A percentile compares a stretch with the other conserved stretches of the same genome.
These are phyloP conservation scores for Closterium sp. DNA, from an alignment of 139 green algal species.

Conservation along the genomic window DNA sequence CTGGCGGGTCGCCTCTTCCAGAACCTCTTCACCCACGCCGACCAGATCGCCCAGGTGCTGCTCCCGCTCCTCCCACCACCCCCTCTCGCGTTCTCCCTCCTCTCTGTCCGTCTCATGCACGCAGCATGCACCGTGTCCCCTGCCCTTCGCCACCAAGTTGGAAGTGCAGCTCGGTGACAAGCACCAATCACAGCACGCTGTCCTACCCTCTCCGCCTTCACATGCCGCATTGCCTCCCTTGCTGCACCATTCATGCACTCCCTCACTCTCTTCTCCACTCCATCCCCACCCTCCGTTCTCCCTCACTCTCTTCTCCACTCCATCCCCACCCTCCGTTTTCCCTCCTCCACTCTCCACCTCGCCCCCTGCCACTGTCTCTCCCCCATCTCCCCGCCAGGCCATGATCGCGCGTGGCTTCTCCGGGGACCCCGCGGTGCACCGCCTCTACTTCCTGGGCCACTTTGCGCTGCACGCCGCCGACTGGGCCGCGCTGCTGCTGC, in stretches of 20 bases:
- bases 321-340: neutral
- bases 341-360: neutral
- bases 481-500: neutral
- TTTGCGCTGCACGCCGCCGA: neutral
- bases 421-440: neutral
- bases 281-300: no score
- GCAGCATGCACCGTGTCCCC: no score
- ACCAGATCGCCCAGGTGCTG: conserved; percentile 39
- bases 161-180: no score
- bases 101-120: no score
- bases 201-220: no score
- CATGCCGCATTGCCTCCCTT: no score
- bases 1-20: conserved; percentile 31
- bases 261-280: no score
- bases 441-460: neutral
- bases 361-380: neutral
- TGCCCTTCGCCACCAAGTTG: no score
- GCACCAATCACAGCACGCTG: no score
- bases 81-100: neutral
- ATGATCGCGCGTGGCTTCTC: neutral
- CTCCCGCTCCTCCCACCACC: neutral
- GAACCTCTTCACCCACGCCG: conserved; percentile 43
- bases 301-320: neutral
- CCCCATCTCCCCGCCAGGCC: neutral
- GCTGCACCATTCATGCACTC: no score